phyloP scores from a whole-genome alignment of 306 rosid genomes.

The Trichosanthes truncata region DNA sequence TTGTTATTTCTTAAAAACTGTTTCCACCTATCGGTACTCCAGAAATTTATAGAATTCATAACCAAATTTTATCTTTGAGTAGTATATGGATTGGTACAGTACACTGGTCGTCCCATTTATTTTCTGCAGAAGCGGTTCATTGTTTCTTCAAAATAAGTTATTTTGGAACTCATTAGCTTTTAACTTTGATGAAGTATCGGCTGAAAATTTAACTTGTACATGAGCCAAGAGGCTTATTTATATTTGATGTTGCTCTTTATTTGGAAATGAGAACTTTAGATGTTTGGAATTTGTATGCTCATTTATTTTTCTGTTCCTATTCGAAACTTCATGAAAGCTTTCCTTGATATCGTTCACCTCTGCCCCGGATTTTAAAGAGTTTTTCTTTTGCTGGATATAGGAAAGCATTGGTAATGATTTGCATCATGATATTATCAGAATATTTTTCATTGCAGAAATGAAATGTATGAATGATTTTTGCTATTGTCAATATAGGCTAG shows the following conservation, averaged over 20 bases:
- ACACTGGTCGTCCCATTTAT: background rate
- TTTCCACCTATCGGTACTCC: background rate
- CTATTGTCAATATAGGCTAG: slow-evolving; percentile 50
- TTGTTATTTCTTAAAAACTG: background rate
- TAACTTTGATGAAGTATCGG: background rate
- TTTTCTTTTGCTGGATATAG: background rate
- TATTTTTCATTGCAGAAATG: background rate
- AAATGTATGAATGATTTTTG: background rate
- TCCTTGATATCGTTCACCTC: background rate
- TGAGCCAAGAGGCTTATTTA: background rate
- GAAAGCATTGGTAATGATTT: background rate
- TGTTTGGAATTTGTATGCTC: background rate
- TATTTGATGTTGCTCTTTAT: background rate
- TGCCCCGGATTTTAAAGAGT: background rate
- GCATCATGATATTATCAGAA: background rate
- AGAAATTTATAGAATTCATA: background rate
- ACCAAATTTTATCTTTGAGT: background rate
- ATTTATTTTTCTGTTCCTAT: slow-evolving; percentile 15
- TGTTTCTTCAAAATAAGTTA: background rate
- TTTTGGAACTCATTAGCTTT: background rate
- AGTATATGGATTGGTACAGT: background rate
- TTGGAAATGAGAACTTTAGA: background rate
- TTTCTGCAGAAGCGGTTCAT: background rate
- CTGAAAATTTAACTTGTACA: background rate
- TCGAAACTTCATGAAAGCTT: background rate